Evolutionary conservation across 78 protist species (phyloP), one percentile per base, ranked within the genome.

Genomic region (Monosiga brevicollis): DNA sequence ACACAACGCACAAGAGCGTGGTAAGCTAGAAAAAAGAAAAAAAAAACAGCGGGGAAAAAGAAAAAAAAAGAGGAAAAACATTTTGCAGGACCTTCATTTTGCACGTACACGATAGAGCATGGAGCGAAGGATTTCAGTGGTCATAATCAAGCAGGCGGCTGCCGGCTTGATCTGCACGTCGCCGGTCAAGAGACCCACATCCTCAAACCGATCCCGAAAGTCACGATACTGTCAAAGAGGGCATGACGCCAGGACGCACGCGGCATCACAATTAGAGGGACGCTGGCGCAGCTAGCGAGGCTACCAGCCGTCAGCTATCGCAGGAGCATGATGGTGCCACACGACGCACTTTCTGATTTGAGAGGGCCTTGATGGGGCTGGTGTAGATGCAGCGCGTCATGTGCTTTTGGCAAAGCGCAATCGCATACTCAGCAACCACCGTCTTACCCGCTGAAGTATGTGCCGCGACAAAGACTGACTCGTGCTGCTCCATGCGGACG

Each of bases 371-470:
- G 88, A 95, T 97, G 36, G 99, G 99, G 40, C 97, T 89, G 35
- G 99, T 97, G 90, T 97, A 97, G 73, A 97, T 83, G 41, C 88
- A 96, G n/a, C 98, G 49, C 23, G 87, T 82, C 41, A 55, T 0
- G 73, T 83, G 84, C 41, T 76, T 71, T 29, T 71, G 32, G 24
- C 96, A 87, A 37, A 90, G 82, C 32, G 97, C 98, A 81, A 96
- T 95, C 23, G 99, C 98, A 62, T 95, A 95, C 86, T 91, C 92
- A 24, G 97, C 98, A 36, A 97, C 96, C 1, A 94, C 98, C 2
- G 99, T 95, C 89, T 96, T 97, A 49, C 99, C 99, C 11, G 99
- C 98, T 0, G 95, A 89, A 25, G 99, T 97, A 93, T 97, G 99
- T 26, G 99, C 99, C 15, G 96, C 92, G 26, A 96, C 98, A 32